phyloP scores from a whole-genome alignment of 306 rosid genomes.

The Fragaria iinumae region DNA sequence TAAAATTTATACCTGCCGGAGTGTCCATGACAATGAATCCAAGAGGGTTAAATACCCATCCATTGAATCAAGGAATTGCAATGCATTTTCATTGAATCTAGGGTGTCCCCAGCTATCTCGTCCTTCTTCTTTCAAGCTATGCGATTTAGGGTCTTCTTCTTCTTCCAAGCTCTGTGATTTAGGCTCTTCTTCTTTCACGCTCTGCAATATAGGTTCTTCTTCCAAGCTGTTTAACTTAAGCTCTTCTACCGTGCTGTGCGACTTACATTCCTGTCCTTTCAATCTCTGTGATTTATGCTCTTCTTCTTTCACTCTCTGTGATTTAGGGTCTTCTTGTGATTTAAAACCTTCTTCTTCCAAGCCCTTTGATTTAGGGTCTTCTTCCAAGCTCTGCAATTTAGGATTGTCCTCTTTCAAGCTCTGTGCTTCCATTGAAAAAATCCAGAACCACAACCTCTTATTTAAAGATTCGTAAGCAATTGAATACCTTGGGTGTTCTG shows the following conservation, averaged over 20 bases:
- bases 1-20: conserved; percentile 51
- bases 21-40: conserved; percentile 59
- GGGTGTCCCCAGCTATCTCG: conserved; percentile 26
- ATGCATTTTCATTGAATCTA: conserved; percentile 25
- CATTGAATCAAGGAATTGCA: conserved; percentile 70
- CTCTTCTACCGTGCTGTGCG: conserved; percentile 16
- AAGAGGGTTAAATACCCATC: conserved; percentile 52
- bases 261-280: conserved; percentile 27
- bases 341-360: neutral
- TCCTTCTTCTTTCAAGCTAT: conserved; percentile 6
- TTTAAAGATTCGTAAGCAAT: neutral
- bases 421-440: conserved; percentile 5
- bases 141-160: neutral
- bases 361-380: neutral
- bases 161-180: conserved; percentile 27
- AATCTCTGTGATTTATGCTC: conserved; percentile 10
- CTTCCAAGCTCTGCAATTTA: neutral
- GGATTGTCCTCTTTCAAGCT: neutral
- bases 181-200: conserved; percentile 30
- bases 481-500: neutral
- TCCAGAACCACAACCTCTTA: neutral
- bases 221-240: conserved; percentile 11
- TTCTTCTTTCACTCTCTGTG: neutral
- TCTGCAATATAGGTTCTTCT: neutral
- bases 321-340: neutral